Percentiles rank a stretch among this genome's conserved stretches.
phyloP scores from a whole-genome alignment of 2,329 filamentous ascomycete genomes.

The Alternaria panax region DNA sequence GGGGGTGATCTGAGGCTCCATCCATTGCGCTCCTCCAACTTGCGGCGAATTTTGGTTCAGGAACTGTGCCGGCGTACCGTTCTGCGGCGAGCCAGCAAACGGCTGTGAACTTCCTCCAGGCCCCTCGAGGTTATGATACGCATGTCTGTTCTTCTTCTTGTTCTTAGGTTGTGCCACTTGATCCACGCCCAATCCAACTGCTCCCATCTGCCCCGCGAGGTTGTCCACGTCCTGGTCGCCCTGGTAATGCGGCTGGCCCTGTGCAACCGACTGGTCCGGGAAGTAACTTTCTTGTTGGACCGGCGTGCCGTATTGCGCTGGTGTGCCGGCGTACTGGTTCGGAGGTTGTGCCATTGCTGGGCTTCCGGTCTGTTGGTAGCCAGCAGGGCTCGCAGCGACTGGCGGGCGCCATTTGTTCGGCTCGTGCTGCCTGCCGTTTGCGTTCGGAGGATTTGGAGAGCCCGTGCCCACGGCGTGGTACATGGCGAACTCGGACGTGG shows the following conservation, averaged over 20 bases:
- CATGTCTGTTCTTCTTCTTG: slow-evolving; percentile 96
- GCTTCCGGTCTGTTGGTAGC: slow-evolving; percentile 54
- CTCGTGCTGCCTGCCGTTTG: slow-evolving; percentile 38
- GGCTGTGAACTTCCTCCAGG: slow-evolving; percentile 69
- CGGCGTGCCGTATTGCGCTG: slow-evolving; percentile 37
- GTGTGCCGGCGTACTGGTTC: slow-evolving; percentile 42
- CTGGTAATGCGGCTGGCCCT: slow-evolving; percentile 29
- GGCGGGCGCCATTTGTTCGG: slow-evolving; percentile 49
- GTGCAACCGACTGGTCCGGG: slow-evolving; percentile 45
- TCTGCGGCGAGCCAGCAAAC: slow-evolving; percentile 72
- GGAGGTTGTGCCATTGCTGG: slow-evolving; percentile 36
- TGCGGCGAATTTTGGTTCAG: slow-evolving; percentile 57
- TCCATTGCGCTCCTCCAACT: slow-evolving; percentile 50
- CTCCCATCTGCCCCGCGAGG: slow-evolving; percentile 39
- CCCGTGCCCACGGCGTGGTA: slow-evolving; percentile 47
- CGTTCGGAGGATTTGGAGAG: slow-evolving; percentile 40
- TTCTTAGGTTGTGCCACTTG: slow-evolving; percentile 58
- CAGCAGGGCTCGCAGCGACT: slow-evolving; percentile 54
- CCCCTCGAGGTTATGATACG: slow-evolving; percentile 85
- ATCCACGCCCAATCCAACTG: slow-evolving; percentile 36
- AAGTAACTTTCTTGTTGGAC: slow-evolving; percentile 53
- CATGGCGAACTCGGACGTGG: slow-evolving; percentile 49
- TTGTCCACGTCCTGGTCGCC: slow-evolving; percentile 45
- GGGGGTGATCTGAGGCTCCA: slow-evolving; percentile 53
- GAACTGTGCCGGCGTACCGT: slow-evolving; percentile 65